phyloP scores from a whole-genome alignment of 1,284 basidiomycete genomes.

The Austroboletus niveus region DNA sequence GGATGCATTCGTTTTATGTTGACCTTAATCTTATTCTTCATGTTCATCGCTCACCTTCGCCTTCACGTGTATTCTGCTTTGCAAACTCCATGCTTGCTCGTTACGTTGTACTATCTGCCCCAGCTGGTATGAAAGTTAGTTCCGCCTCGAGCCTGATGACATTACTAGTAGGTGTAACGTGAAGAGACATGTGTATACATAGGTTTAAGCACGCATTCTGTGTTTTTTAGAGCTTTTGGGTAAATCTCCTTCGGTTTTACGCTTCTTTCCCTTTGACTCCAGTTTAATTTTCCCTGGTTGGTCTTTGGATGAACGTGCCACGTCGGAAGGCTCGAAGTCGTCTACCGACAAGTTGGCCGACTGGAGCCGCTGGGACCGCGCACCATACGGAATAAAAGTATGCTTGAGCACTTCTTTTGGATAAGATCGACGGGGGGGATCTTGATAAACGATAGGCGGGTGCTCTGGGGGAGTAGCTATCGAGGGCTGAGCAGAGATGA shows the following conservation, averaged over 20 bases:
- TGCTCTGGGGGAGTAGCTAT: constrained; percentile 34
- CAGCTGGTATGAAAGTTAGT: constrained; percentile 9
- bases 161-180: background rate
- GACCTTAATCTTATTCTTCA: constrained; percentile 35
- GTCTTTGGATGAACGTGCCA: background rate
- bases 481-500: constrained; percentile 51
- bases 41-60: constrained; percentile 23
- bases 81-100: constrained; percentile 19
- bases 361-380: constrained; percentile 31
- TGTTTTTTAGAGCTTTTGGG: constrained; percentile 46
- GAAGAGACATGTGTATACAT: background rate
- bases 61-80: constrained; percentile 25
- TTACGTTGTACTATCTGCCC: constrained; percentile 24
- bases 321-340: constrained; percentile 11
- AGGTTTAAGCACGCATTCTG: constrained; percentile 13
- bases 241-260: constrained; percentile 40
- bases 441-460: constrained; percentile 37
- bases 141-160: constrained; percentile 8
- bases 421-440: constrained; percentile 57
- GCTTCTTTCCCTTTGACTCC: constrained; percentile 44
- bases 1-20: constrained; percentile 11
- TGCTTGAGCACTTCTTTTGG: constrained; percentile 62
- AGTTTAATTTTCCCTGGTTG: constrained; percentile 19
- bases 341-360: constrained; percentile 15
- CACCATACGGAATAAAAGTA: constrained; percentile 61